Percentiles rank a stretch among this genome's conserved stretches.
Evolutionary conservation across 768 basidiomycete genomes (phyloP).

Genomic region (Gloeostereum incarnatum): DNA sequence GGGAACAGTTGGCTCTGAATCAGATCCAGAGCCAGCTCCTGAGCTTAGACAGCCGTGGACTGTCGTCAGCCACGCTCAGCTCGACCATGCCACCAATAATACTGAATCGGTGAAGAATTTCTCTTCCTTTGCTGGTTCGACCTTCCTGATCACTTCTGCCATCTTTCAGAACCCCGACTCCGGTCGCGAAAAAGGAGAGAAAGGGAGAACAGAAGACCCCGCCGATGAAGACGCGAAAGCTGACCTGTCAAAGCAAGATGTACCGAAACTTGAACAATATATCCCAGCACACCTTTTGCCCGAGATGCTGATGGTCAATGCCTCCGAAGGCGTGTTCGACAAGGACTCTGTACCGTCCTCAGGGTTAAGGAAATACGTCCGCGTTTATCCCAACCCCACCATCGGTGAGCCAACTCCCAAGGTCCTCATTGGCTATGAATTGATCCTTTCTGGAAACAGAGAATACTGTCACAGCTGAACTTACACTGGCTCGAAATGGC

Average conservation of each 20-base stretch:
- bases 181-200: background rate
- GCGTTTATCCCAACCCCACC: constrained; percentile 9
- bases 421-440: background rate
- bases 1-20: background rate
- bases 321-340: constrained; percentile 9
- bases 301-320: constrained; percentile 15
- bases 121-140: too few species aligned
- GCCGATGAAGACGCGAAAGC: background rate
- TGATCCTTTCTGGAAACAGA: too few species aligned
- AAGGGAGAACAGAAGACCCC: background rate
- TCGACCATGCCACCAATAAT: background rate
- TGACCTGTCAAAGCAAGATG: background rate
- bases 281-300: constrained; percentile 14
- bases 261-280: constrained; percentile 14
- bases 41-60: background rate
- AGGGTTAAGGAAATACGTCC: constrained; percentile 8
- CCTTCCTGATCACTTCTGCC: background rate
- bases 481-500: background rate
- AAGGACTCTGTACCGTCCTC: background rate
- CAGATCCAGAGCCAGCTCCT: background rate
- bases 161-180: background rate
- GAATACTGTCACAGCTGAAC: too few species aligned
- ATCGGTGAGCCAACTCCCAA: background rate
- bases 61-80: background rate
- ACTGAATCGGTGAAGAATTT: too few species aligned